These are phyloP conservation scores for Phaffia tasmanica DNA, from an alignment of 768 basidiomycete species.

Conservation along the genomic window DNA sequence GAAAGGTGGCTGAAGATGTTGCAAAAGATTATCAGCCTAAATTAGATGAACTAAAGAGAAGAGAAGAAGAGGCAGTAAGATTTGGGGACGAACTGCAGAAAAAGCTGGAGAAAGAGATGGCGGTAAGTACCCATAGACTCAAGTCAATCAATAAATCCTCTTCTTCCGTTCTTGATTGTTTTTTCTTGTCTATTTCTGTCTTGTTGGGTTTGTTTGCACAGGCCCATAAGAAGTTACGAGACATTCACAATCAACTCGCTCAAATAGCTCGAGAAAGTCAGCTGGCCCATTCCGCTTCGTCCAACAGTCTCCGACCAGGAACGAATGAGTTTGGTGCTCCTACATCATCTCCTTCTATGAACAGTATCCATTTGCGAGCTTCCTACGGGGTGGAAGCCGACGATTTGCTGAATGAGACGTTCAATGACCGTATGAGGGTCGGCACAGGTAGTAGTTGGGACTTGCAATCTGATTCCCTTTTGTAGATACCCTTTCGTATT, in stretches of 20 bases:
- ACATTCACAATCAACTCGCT: neutral
- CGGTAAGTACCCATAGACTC: constrained; percentile 5
- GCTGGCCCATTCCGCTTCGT: constrained; percentile 4
- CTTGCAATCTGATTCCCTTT: neutral
- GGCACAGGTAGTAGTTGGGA: constrained; percentile 11
- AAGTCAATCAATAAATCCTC: no score
- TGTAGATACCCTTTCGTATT: neutral
- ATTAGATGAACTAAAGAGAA: constrained; percentile 20
- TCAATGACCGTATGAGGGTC: neutral
- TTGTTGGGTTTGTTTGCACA: neutral
- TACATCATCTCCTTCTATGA: neutral
- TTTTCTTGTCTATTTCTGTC: neutral
- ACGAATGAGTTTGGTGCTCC: neutral
- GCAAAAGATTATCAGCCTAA: constrained; percentile 19
- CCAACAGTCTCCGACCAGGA: neutral
- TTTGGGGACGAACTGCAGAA: constrained; percentile 20
- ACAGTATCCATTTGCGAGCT: neutral
- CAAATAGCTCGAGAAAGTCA: neutral
- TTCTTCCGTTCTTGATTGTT: neutral
- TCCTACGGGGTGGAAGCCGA: neutral
- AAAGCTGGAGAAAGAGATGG: constrained; percentile 22
- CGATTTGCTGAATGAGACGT: neutral
- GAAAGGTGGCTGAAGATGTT: constrained; percentile 24
- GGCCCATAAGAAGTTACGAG: constrained; percentile 8
- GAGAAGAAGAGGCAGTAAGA: constrained; percentile 15